Evolutionary conservation across 495 filamentous ascomycete species (phyloP), one percentile per base, ranked within the genome.

Genomic region (Umbilicaria muhlenbergii): DNA sequence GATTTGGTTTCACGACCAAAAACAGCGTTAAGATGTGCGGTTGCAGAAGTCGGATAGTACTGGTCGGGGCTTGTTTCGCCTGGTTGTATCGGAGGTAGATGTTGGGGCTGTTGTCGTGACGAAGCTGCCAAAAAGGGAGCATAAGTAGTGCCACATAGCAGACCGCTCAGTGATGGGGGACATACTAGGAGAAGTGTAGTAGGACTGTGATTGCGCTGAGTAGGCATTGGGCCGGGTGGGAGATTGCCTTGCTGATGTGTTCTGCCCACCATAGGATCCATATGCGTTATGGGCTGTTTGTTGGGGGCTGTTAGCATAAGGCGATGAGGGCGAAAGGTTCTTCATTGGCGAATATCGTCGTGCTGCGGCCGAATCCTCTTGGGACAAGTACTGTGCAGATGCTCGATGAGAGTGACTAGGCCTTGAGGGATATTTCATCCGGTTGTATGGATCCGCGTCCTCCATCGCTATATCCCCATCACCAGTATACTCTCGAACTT

Each of bases 291-390:
- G 70, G 19, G 45, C 40, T 18, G 66, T 54, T 53, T 77, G 77
- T 35, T 74, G 75, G 34, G 77, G 72, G 51, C 68, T 74, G 21
- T 66, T 54, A 46, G 67, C 62, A 53, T 72, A 76, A 42, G 77
- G 68, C 44, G 73, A 64, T 13, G 75, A 65, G 32, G 80, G 74
- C 37, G 77, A 74, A 31, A 89, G 63, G 5, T 77, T 75, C 54
- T 92, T 88, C 86, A 93, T 93, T 40, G 89, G 91, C 11, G 88
- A 94, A 61, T 98, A 95, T 54, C 89, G 75, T 55, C 89, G 83
- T 38, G 87, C 85, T 36, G 87, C 83, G 32, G 82, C 70, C 18
- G 83, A 85, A 45, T 83, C 82, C 48, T 89, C 84, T 44, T 77
- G 75, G 16, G 74, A 62, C 15, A 86, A 68, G 46, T 74, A 78